A percentile compares a stretch with the other conserved stretches of the same genome.
phyloP scores from a whole-genome alignment of 257 asterid species.

The Eustoma russellianum region DNA sequence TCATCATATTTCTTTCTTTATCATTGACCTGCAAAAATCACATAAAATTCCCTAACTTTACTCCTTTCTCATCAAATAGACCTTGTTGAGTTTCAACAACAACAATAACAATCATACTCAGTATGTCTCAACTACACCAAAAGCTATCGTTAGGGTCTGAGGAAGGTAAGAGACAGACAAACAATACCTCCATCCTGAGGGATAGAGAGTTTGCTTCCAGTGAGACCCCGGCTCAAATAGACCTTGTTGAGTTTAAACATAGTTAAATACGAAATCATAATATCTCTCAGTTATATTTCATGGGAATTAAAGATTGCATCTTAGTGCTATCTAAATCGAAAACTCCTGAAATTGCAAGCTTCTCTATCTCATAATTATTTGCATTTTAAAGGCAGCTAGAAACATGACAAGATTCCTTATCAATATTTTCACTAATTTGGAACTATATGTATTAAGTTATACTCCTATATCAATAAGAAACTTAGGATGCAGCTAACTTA shows the following conservation, averaged over 20 bases:
- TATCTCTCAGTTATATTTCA: too few species aligned
- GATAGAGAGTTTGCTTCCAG: too few species aligned
- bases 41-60: neutral
- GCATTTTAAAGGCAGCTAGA: neutral
- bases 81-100: neutral
- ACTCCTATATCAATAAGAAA: neutral
- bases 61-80: neutral
- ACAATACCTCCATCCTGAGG: too few species aligned
- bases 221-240: too few species aligned
- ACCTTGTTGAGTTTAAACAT: neutral
- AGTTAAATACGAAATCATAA: too few species aligned
- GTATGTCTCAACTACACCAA: too few species aligned
- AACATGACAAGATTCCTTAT: neutral
- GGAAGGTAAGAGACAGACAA: too few species aligned
- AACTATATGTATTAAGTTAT: neutral
- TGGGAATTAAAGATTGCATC: too few species aligned
- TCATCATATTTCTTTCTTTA: conserved; percentile 22
- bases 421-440: neutral
- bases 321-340: too few species aligned
- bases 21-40: conserved; percentile 24
- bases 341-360: too few species aligned
- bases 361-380: too few species aligned
- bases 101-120: neutral
- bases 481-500: conserved; percentile 8
- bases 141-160: too few species aligned